Percentiles rank a stretch among this genome's conserved stretches.
These are phyloP conservation scores for Lodderomyces oxycetoniae DNA, from an alignment of 1,139 yeast species.

Conservation along the genomic window DNA sequence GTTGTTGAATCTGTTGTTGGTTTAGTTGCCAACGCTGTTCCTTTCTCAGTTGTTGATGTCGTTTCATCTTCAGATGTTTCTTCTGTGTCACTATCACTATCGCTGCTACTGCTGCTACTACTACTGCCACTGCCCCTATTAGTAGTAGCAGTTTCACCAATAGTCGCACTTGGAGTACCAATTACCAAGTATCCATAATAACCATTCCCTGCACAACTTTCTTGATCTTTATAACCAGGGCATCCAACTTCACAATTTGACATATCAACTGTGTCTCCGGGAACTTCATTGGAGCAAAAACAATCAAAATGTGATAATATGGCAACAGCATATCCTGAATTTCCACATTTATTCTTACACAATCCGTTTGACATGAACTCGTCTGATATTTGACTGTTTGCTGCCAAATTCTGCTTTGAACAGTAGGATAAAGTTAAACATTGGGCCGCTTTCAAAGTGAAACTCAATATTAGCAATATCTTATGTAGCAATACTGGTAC, in stretches of 20 bases:
- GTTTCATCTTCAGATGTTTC: too few relatives aligned
- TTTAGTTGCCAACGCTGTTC: constrained; percentile 9
- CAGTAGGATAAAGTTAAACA: constrained; percentile 31
- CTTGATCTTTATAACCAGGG: constrained; percentile 40
- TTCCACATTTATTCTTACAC: constrained; percentile 45
- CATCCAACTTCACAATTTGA: constrained; percentile 45
- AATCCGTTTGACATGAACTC: constrained; percentile 50
- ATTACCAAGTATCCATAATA: constrained; percentile 33
- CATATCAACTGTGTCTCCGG: constrained; percentile 32
- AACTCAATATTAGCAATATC: constrained; percentile 5
- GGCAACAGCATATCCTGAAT: constrained; percentile 49
- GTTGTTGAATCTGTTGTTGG: constrained; percentile 8
- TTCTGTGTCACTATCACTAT: not conserved
- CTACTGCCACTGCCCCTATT: constrained; percentile 5
- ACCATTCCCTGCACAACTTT: constrained; percentile 32
- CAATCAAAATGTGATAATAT: constrained; percentile 49
- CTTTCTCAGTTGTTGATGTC: not conserved
- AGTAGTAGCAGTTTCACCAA: constrained; percentile 9
- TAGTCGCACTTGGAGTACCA: constrained; percentile 21
- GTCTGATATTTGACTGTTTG: constrained; percentile 9
- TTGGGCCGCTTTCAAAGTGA: not conserved
- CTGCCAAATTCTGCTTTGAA: constrained; percentile 36
- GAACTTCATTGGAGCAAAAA: constrained; percentile 58
- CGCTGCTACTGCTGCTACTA: constrained; percentile 2
- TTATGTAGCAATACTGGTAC: too few relatives aligned